Base-by-base conservation (phyloP, 1,284 basidiomycete species). In the Lentinula novae-zelandiae region DNA sequence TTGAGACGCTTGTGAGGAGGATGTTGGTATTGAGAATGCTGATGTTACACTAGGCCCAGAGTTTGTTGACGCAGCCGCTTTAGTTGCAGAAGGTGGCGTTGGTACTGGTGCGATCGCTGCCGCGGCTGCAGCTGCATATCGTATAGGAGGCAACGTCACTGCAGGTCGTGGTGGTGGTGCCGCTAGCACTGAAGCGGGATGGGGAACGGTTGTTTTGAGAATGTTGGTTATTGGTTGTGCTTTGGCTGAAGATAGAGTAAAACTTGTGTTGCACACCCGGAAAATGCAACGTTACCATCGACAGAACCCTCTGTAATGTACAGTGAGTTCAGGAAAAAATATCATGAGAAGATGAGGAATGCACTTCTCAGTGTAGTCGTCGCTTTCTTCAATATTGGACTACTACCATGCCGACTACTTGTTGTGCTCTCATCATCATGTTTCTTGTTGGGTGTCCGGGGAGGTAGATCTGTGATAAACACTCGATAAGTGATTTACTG, bases 201-300 rank as follows among this genome's bases (percentile, higher is more conserved):
- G 73, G 27, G 80, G 82, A 31, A 89, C 72, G 36, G 86, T 83
- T 57, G 83, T 82, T 73, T 92, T 93, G 63, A 93, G 73, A 64
- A 93, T 85, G 69, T 86, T 88, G 66, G 91, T 80, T 89, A 93
- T 92, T 1, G 91, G 89, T 69, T 88, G 86, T 7, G 82, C 72
- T 89, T 89, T 67, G 89, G 89, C 51, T 91, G 87, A 57, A 89
- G 13, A 46, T 17, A 22, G 27, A 31, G n/a, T 53, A 9, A 44
- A 46, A 27, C 17, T 39, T 38, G 13, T n/a, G 33, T 17, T 17
- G 31, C 38, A 33, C 5, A n/a, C 39, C n/a, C n/a, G 20, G 50
- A 55, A 42, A 49, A 50, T 40, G 34, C 27, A 33, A 39, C 66
- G 36, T 51, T 72, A 81, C 81, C 69, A 64, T 83, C 75, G 52